Percentiles rank a stretch among this genome's conserved stretches.
Conservation (phyloP, 768 basidiomycete genomes). For the Serendipita sp. region DNA sequence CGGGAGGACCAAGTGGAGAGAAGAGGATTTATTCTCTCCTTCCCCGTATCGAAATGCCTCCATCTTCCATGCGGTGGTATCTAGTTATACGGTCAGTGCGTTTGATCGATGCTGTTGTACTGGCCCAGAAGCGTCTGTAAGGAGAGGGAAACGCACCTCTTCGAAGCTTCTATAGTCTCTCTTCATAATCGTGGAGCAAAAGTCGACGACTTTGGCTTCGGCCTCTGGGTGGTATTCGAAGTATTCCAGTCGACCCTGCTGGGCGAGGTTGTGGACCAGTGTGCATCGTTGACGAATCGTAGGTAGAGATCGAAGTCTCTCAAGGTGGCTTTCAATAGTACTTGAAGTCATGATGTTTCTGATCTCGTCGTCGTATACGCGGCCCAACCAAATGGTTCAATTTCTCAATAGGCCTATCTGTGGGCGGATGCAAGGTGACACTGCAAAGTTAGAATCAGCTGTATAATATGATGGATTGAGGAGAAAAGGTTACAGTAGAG, state of each 20-base stretch:
- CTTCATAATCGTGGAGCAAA: conserved; percentile 64
- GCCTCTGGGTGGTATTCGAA: conserved; percentile 74
- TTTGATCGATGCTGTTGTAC: not conserved
- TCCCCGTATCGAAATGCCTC: conserved; percentile 68
- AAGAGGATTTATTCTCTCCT: conserved; percentile 45
- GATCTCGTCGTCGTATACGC: no score
- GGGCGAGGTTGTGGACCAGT: conserved; percentile 63
- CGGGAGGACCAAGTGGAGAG: conserved; percentile 36
- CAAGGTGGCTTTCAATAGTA: not conserved
- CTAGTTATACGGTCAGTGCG: conserved; percentile 21
- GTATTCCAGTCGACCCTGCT: conserved; percentile 59
- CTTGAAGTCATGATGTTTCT: no score
- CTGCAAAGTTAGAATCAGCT: no score
- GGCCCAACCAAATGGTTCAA: no score
- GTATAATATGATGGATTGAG: no score
- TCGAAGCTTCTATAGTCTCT: conserved; percentile 24
- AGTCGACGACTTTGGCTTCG: conserved; percentile 50
- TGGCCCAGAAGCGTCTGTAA: not conserved
- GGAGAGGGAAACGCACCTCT: not conserved
- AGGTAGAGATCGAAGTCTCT: conserved; percentile 57
- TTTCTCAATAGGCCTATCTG: no score
- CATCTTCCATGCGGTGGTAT: conserved; percentile 82
- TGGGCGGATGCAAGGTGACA: no score
- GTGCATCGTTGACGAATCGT: conserved; percentile 79
- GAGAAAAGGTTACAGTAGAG: no score